These are phyloP conservation scores for Candida ulmi DNA, from an alignment of 805 yeast genomes.

Conservation along the genomic window DNA sequence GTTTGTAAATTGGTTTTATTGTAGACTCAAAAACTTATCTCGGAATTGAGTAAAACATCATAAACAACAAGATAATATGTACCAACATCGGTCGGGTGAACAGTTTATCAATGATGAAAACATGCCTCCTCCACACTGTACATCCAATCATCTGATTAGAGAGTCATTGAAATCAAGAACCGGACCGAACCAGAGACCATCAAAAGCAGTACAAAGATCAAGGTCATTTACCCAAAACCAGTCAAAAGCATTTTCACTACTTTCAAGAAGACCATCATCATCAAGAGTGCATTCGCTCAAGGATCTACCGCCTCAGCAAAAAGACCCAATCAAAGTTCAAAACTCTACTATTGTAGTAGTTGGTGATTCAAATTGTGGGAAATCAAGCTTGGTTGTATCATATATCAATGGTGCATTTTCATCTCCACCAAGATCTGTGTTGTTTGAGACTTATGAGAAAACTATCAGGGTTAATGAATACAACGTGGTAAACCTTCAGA, in stretches of 20 bases:
- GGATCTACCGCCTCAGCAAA: neutral
- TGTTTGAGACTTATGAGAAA: constrained; percentile 21
- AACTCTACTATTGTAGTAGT: constrained; percentile 14
- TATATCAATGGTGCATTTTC: constrained; percentile 14
- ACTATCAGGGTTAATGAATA: constrained; percentile 9
- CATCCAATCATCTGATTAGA: too few species aligned
- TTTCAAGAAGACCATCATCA: neutral
- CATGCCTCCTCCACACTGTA: too few species aligned
- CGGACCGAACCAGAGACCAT: too few species aligned
- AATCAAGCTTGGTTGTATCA: constrained; percentile 18
- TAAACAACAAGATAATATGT: too few species aligned
- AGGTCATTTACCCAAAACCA: too few species aligned
- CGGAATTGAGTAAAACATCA: too few species aligned
- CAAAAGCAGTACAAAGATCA: too few species aligned
- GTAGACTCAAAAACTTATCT: too few species aligned
- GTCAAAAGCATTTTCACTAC: neutral
- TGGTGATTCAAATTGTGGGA: constrained; percentile 25
- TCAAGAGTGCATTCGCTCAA: neutral
- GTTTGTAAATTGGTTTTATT: too few species aligned
- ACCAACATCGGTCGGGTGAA: too few species aligned
- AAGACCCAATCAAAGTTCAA: neutral
- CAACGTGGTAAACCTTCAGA: constrained; percentile 25
- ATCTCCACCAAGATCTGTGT: constrained; percentile 1
- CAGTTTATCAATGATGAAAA: too few species aligned
- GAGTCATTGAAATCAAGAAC: too few species aligned